phyloP scores from a whole-genome alignment of 371 early-diverging fungal species.

The Apophysomyces ossiformis region DNA sequence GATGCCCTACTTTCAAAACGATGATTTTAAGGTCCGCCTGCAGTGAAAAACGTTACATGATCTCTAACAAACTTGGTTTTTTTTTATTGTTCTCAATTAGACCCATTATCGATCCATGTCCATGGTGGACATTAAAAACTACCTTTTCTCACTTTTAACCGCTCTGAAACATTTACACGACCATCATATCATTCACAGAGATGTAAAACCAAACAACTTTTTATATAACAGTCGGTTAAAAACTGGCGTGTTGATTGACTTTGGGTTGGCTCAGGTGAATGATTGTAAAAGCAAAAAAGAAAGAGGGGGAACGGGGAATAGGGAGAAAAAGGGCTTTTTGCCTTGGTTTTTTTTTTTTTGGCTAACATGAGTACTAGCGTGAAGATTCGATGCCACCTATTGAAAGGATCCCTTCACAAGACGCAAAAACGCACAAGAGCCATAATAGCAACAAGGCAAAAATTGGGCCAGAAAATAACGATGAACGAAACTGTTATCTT shows the following conservation, averaged over 20 bases:
- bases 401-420: neutral
- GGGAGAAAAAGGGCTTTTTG: no score
- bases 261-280: constrained; percentile 94
- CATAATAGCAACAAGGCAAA: neutral
- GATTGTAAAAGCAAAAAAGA: neutral
- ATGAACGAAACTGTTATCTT: constrained; percentile 25
- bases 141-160: constrained; percentile 79
- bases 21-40: constrained; percentile 82
- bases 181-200: constrained; percentile 84
- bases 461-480: neutral
- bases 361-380: neutral
- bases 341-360: no score
- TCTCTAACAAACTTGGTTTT: neutral
- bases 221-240: constrained; percentile 73
- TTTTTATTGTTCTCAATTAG: constrained; percentile 34
- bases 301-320: no score
- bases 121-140: constrained; percentile 79
- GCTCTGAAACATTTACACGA: constrained; percentile 79
- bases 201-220: constrained; percentile 98
- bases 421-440: neutral
- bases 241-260: constrained; percentile 94
- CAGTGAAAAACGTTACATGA: neutral
- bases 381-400: constrained; percentile 7
- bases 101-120: constrained; percentile 61
- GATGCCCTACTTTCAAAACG: constrained; percentile 88